These are phyloP conservation scores for Erysimum cheiri DNA, from an alignment of 441 rosid species.

Conservation along the genomic window DNA sequence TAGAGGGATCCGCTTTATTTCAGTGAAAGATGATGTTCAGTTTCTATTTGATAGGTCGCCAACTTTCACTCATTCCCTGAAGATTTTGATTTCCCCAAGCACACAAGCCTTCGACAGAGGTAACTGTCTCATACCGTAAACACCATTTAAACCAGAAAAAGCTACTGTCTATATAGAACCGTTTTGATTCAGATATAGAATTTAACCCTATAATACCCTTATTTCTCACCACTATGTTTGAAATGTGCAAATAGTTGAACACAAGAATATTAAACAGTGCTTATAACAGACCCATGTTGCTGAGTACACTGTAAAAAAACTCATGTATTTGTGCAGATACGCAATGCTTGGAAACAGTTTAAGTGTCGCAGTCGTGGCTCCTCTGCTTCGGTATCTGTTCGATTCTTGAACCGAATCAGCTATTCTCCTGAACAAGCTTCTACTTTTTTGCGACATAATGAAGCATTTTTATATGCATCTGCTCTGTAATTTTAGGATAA, in stretches of 20 bases:
- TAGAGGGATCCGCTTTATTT: background rate
- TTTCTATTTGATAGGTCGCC: constrained; percentile 65
- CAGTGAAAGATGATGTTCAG: constrained; percentile 4
- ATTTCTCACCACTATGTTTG: constrained; percentile 3
- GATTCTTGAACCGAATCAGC: constrained; percentile 40
- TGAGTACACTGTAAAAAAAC: background rate
- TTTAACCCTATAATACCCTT: background rate
- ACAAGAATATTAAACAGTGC: background rate
- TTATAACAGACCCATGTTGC: background rate
- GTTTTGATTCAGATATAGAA: background rate
- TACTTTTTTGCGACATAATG: constrained; percentile 1
- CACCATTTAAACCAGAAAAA: background rate
- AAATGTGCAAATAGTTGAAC: background rate
- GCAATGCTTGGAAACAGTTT: constrained; percentile 95
- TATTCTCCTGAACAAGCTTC: background rate
- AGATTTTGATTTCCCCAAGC: constrained; percentile 73
- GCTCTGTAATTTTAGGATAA: constrained; percentile 11
- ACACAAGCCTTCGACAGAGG: constrained; percentile 80
- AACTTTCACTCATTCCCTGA: constrained; percentile 91
- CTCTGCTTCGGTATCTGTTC: constrained; percentile 75
- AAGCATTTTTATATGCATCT: background rate
- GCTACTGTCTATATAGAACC: background rate
- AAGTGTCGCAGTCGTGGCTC: constrained; percentile 87
- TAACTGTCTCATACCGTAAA: constrained; percentile 34
- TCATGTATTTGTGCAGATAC: constrained; percentile 58